phyloP scores from a whole-genome alignment of 192 early-diverging fungal genomes.

The Funneliformis mosseae region DNA sequence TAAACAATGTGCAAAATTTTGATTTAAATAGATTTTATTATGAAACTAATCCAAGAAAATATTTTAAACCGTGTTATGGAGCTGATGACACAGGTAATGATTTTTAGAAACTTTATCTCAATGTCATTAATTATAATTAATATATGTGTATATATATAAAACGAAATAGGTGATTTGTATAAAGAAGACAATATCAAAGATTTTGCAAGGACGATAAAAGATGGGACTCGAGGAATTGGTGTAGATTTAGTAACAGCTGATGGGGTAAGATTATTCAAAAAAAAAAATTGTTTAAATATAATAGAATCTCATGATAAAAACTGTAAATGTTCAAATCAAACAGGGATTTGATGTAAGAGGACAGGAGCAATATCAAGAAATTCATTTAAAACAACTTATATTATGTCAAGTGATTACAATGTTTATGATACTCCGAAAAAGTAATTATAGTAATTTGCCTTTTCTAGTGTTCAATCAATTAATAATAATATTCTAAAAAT shows the following conservation, averaged over 20 bases:
- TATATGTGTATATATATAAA: too few species aligned
- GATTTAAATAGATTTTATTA: slow-evolving; percentile 52
- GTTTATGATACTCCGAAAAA: slow-evolving; percentile 57
- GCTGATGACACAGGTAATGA: slow-evolving; percentile 56
- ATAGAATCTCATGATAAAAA: background rate
- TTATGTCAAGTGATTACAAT: slow-evolving; percentile 64
- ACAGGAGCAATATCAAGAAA: slow-evolving; percentile 68
- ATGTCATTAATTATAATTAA: background rate
- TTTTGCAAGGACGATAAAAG: slow-evolving; percentile 48
- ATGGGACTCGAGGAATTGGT: slow-evolving; percentile 41
- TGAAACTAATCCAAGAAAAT: slow-evolving; percentile 36
- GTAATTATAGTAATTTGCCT: slow-evolving; percentile 29
- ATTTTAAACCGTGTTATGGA: slow-evolving; percentile 58
- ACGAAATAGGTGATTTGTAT: slow-evolving; percentile 51
- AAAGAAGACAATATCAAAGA: slow-evolving; percentile 53
- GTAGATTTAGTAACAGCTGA: slow-evolving; percentile 70
- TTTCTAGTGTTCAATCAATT: too few species aligned
- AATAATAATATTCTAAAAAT: too few species aligned
- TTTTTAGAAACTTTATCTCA: background rate
- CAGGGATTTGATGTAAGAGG: slow-evolving; percentile 62
- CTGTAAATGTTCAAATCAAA: background rate
- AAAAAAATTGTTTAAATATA: too few species aligned
- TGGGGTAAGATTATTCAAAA: slow-evolving; percentile 50
- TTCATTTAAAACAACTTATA: slow-evolving; percentile 53
- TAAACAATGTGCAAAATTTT: slow-evolving; percentile 62